Conservation (phyloP, 2,329 filamentous ascomycete genomes). For the Aspergillus hortae region DNA sequence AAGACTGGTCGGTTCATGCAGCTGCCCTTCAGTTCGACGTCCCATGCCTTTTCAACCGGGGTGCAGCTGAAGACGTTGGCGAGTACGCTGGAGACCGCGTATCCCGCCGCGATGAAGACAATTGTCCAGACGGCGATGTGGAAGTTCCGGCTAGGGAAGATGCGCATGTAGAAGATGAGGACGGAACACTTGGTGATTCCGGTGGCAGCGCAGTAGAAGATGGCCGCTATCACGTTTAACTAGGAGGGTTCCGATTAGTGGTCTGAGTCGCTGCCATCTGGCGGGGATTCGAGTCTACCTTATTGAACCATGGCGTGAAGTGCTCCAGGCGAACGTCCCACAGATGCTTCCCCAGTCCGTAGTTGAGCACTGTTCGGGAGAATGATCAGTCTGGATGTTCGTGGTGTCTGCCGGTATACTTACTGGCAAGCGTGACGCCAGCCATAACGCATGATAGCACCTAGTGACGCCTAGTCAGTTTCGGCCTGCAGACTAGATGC, state of each 20-base stretch:
- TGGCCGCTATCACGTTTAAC: conserved; percentile 26
- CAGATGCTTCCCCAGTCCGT: conserved; percentile 26
- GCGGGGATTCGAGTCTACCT: conserved; percentile 10
- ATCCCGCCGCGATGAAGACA: conserved; percentile 23
- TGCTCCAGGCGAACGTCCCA: conserved; percentile 22
- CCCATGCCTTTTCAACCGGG: conserved; percentile 25
- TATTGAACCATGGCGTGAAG: conserved; percentile 21
- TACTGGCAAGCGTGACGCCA: conserved; percentile 21
- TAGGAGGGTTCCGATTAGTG: conserved; percentile 2
- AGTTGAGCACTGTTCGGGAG: conserved; percentile 21
- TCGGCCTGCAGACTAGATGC: neutral
- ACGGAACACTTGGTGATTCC: conserved; percentile 31
- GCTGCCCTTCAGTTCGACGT: conserved; percentile 15
- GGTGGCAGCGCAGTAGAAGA: conserved; percentile 27
- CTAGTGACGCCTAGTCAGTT: conserved; percentile 2
- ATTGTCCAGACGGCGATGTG: conserved; percentile 21
- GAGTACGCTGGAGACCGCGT: conserved; percentile 24
- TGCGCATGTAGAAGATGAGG: conserved; percentile 26
- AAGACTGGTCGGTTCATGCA: conserved; percentile 28
- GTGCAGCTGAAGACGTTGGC: conserved; percentile 25
- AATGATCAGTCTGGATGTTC: neutral
- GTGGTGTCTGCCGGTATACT: neutral
- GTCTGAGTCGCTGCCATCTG: no score
- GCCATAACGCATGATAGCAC: conserved; percentile 19
- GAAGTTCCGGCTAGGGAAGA: conserved; percentile 27